Evolutionary conservation across 2,329 filamentous ascomycete species (phyloP), one percentile per base, ranked within the genome.

Genomic region (Chrysoporthe deuterocubensis): DNA sequence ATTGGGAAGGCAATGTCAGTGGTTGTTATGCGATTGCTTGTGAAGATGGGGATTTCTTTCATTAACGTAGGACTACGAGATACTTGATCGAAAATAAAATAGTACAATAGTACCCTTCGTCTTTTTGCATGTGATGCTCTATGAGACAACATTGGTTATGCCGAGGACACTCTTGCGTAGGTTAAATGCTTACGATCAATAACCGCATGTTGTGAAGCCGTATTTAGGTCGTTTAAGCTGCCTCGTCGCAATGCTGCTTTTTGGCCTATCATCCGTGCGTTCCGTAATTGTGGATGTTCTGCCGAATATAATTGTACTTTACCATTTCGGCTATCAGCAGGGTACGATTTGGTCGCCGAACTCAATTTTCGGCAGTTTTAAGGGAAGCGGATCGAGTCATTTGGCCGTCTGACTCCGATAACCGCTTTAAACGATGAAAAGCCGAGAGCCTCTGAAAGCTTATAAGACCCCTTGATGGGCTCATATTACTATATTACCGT

Each of bases 61-160:
- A 43, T 43, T 13, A 43, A 43, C 40, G 40, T 8, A 43, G 7
- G 40, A 43, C 13, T 43, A 43, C 13, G 40, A 43, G 7, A 43
- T 43, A 13, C 13, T 13, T 7, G 13, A 43, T 43, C 40, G 7
- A 13, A 43, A 43, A 26, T 26, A 43, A 43, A 7, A 43, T 16
- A 54, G 50, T 11, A 54, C 16, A 54, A 32, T 21, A 8, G 32
- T 32, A 16, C 4, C 7, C 50, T 54, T 54, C 50, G 8, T 54
- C 50, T 54, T 54, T 54, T 18, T 16, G 32, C 32, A 54, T 54
- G 50, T 54, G 50, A 54, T 54, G 8, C n/a, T 54, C 50, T 54
- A 54, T 18, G n/a, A 26, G 26, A 26, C 26, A 26, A 26, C 26
- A 26, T 26, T 26, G 26, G 26, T 26, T 26, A 54, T 54, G n/a